Evolutionary conservation across 1,139 yeast species (phyloP), one percentile per base, ranked within the genome.

Genomic region (Saccharomyces hybrid): DNA sequence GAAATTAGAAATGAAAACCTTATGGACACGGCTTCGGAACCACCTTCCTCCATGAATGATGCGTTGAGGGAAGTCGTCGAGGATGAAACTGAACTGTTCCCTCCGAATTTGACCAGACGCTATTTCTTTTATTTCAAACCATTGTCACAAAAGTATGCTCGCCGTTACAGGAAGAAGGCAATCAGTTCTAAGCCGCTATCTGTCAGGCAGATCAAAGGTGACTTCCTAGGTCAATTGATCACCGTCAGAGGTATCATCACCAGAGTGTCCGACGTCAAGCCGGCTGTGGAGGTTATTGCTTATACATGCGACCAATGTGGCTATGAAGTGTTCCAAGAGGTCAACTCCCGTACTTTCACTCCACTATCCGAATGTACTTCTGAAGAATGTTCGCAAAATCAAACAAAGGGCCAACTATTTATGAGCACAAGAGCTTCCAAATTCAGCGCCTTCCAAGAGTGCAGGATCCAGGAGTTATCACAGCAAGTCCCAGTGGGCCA

Each of bases 271-370:
- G 99, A 95, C 69, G 99, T 95, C 50, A 93, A 91, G 71, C 99
- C 99, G 4, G 78, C 89, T 6, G 89, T 93, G 6, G 78, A 82
- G 59, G 97, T 93, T 55, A 89, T 87, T 63, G 99, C 99, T 0
- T 95, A 93, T 69, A 88, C 98, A 3, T 95, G 99, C 74, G 99
- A 95, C 70, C 87, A 88, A 64, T 95, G 99, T 77, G 99, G 99
- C 49, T 86, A 82, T 70, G 99, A 95, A 73, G 84, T 90, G 56
- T 95, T 95, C 76, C 99, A 93, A 74, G 98, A 93, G 70, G 96
- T 95, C 61, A 86, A 82, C 62, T 76, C 93, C 34, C 83, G 84
- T 67, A 84, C 89, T 46, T 95, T 89, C 72, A 83, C 88, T 47
- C 99, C 99, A 9, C 75, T 91, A 56, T 69, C 78, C 2, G 96